Conservation (phyloP, 805 yeast species). For the Isabelozyma pseudorhagii region DNA sequence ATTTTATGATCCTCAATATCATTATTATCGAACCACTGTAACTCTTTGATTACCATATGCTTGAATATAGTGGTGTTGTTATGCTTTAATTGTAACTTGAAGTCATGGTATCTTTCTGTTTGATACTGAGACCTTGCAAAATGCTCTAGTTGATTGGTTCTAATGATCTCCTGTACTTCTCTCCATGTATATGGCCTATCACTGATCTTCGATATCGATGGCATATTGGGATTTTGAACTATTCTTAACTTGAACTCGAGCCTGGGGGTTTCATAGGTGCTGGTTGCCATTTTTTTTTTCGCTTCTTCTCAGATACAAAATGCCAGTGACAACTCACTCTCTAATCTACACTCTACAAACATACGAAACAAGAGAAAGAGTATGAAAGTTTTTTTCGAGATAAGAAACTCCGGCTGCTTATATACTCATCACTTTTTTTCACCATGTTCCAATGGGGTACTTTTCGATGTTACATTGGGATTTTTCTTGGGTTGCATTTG, state of each 20-base stretch:
- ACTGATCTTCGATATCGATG: conserved; percentile 28
- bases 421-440: too few relatives aligned
- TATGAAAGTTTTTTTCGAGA: too few relatives aligned
- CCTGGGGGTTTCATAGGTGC: conserved; percentile 1
- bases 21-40: conserved; percentile 47
- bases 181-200: conserved; percentile 47
- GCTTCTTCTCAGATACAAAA: not conserved
- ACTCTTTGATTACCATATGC: conserved; percentile 44
- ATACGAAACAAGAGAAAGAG: not conserved
- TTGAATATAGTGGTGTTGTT: conserved; percentile 43
- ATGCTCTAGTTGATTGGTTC: conserved; percentile 39
- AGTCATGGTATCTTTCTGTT: conserved; percentile 43
- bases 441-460: too few relatives aligned
- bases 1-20: conserved; percentile 12
- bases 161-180: conserved; percentile 35
- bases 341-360: conserved; percentile 1
- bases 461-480: too few relatives aligned
- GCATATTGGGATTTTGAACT: conserved; percentile 34
- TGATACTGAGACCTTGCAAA: conserved; percentile 48
- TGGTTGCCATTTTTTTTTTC: conserved; percentile 2
- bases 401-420: too few relatives aligned
- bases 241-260: conserved; percentile 10
- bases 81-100: conserved; percentile 38
- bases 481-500: too few relatives aligned
- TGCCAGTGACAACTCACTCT: not conserved